Base-by-base conservation (phyloP, 2,329 filamentous ascomycete species). In the Mollisiaceae sp. region DNA sequence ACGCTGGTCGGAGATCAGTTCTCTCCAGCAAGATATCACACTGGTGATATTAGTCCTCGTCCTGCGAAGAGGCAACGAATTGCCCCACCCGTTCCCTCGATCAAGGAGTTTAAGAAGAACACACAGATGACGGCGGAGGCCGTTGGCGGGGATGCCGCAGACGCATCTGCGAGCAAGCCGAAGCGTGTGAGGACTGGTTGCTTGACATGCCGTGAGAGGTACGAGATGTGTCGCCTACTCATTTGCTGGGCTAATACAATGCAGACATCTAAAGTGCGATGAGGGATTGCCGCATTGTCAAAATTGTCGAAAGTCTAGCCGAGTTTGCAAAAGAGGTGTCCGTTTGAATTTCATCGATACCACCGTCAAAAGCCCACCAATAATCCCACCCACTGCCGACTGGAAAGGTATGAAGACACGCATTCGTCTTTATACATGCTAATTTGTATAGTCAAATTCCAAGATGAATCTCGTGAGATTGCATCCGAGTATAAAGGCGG, bases 311-410 rank as follows among this genome's bases (percentile, higher is more conserved):
- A 97, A 97, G 79, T 95, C 94, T 60, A 94, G 89, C 74, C 85
- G 94, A 59, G 82, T 89, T 64, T 98, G 94, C 81, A 93, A 94
- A 76, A 87, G 93, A 71, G 94, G 94, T 20, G 83, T 97, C 59
- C 87, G 92, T 43, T 82, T 98, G 47, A 97, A 97, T 79, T 98
- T 97, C 74, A 93, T 97, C 71, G 93, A 97, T 75, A 91, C 90
- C 3, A 89, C 90, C 67, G 89, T 90, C 64, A 88, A 91, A 73
- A 74, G 70, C 24, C 92, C 90, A 60, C 89, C 88, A 12, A 85
- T 85, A 58, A 80, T 91, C 27, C 82, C 85, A 5, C 85, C 83
- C 1, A 85, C 86, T 1, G 80, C 83, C 0, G 89, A 92, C 60
- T 93, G 90, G 85, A 83, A 83, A 75, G 84, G 85, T 87, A 75